Evolutionary conservation across 371 early-diverging fungal species (phyloP).

Genomic region (Funneliformis caledonium): DNA sequence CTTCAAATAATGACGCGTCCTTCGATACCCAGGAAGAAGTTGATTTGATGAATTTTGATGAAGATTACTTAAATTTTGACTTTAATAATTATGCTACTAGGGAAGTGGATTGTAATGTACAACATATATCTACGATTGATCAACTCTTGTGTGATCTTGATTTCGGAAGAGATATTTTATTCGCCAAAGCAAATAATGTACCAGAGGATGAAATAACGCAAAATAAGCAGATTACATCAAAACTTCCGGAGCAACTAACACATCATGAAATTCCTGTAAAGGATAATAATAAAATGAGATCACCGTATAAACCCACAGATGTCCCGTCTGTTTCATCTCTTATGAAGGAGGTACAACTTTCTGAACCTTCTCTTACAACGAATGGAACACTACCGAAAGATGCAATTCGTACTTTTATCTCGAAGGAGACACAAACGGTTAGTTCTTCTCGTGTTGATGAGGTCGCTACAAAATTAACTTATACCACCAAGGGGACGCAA

Average conservation of each 20-base stretch:
- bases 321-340: background rate
- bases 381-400: background rate
- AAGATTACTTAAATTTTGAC: background rate
- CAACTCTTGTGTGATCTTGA: background rate
- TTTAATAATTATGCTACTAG: background rate
- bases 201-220: background rate
- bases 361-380: background rate
- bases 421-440: background rate
- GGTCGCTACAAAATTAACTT: background rate
- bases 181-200: background rate
- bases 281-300: background rate
- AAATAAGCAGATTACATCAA: background rate
- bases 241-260: background rate
- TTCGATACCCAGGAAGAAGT: background rate
- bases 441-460: no score
- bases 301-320: background rate
- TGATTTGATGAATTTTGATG: conserved; percentile 11
- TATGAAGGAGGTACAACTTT: background rate
- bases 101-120: background rate
- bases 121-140: background rate
- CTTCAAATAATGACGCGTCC: background rate
- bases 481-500: background rate
- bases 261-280: background rate
- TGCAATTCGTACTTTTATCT: background rate
- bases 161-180: background rate